Base-by-base conservation (phyloP, 352 stramenopile species). In the Pythium periplocum region DNA sequence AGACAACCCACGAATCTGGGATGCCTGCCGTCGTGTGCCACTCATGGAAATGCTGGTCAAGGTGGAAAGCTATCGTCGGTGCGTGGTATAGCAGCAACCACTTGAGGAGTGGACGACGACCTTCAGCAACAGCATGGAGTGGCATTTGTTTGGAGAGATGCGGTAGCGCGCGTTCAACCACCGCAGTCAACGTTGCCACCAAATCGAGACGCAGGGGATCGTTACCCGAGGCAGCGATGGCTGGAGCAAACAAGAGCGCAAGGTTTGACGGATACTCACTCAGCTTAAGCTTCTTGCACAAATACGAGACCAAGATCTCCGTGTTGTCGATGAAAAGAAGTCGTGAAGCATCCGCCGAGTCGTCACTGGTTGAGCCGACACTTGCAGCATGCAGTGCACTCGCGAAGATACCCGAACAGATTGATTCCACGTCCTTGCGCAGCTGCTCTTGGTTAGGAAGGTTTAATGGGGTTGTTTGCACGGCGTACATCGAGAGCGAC, bases 251-350 rank as follows among this genome's bases (percentile, higher is more conserved):
- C 26, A 73, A 75, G 41, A 73, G 57, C 12, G 58, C 75, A 51
- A 90, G 66, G 1, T 74, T 77, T 1, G 66, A 40, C 4, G 57
- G 55, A 45, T 90, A 90, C 41, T 85, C 75, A 26, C 37, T 35
- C 11, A 86, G 59, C 12, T 63, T 45, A 11, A 90, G 68, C 10
- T 78, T 71, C 40, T 84, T 86, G 55, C 79, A 90, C 32, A 87
- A 30, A 46, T 83, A 70, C 30, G 78, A 86, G 32, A 90, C 17
- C 11, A 92, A 54, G 6, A 82, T 82, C 62, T 93, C 83, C 30
- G 79, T 75, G 41, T 67, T 83, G 57, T 93, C 80, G 41, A 90
- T 86, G 51, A 92, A 89, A 5, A 87, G 61, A 47, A 93, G 55
- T 4, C 77, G 76, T 8, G 74, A 60, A 30, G 69, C 73, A 46